Evolutionary conservation across 2,329 filamentous ascomycete genomes (phyloP).

Genomic region (Curvularia spicifera): DNA sequence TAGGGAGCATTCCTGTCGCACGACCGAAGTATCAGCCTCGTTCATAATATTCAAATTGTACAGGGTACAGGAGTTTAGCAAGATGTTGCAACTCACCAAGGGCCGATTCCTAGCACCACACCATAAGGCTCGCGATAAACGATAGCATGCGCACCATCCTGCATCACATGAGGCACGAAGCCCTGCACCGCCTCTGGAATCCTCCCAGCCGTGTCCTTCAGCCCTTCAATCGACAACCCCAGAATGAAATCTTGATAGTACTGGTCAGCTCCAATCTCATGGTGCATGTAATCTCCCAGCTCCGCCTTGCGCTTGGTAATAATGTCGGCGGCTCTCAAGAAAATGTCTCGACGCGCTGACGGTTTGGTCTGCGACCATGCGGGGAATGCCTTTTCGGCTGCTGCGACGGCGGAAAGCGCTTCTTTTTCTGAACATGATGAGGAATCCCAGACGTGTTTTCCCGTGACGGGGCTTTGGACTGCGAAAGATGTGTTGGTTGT

Average conservation of each 20-base stretch:
- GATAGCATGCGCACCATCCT: slow-evolving; percentile 7
- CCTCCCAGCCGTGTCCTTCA: background rate
- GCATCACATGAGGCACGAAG: slow-evolving; percentile 2
- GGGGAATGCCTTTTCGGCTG: slow-evolving; percentile 1
- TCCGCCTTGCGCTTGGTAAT: background rate
- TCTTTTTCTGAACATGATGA: slow-evolving; percentile 1
- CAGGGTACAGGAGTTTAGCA: background rate
- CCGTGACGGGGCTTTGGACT: background rate
- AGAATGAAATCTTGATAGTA: slow-evolving; percentile 2
- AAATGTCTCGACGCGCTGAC: background rate
- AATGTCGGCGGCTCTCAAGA: background rate
- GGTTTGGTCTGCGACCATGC: slow-evolving; percentile 2
- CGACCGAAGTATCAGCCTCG: background rate
- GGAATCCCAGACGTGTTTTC: background rate
- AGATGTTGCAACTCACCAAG: slow-evolving; percentile 8
- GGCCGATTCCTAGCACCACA: slow-evolving; percentile 13
- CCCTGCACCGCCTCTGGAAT: slow-evolving; percentile 1
- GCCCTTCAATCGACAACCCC: background rate
- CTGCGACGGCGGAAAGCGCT: background rate
- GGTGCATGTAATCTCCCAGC: slow-evolving; percentile 3
- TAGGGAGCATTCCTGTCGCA: slow-evolving; percentile 11
- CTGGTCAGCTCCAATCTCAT: slow-evolving; percentile 1
- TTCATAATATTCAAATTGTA: background rate
- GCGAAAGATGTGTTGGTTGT: background rate
- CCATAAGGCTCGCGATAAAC: slow-evolving; percentile 16